Percentiles rank a stretch among this genome's conserved stretches.
Evolutionary conservation across 139 green algal genomes (phyloP).

Genomic region (Marvania coccoides): DNA sequence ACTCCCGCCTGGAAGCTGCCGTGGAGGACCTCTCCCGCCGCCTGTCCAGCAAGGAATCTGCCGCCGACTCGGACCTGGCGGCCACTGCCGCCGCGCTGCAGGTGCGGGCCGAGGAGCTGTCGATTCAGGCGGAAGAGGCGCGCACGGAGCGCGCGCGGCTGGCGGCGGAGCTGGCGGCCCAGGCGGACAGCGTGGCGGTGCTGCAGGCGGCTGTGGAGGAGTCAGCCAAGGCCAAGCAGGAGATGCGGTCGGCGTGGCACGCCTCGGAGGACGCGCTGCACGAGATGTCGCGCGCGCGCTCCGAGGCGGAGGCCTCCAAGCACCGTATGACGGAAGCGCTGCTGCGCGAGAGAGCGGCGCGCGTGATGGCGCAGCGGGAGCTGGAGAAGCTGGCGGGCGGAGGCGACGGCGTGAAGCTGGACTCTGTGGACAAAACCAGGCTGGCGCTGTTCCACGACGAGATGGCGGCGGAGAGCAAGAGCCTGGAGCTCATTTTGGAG

Average conservation of each 20-base stretch:
- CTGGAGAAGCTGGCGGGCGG: background rate
- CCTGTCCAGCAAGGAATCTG: background rate
- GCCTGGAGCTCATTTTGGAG: slow-evolving; percentile 11
- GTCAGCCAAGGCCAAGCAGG: slow-evolving; percentile 1
- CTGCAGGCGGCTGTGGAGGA: background rate
- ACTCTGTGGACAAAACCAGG: background rate
- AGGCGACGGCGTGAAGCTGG: background rate
- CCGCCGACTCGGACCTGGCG: background rate
- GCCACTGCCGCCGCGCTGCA: background rate
- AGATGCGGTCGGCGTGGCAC: slow-evolving; percentile 1
- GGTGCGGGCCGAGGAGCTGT: background rate
- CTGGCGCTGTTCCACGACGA: slow-evolving; percentile 14
- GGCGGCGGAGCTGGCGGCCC: background rate
- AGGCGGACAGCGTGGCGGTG: background rate
- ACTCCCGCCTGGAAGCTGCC: background rate
- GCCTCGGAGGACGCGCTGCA: slow-evolving; percentile 4
- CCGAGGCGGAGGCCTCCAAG: background rate
- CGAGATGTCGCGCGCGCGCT: slow-evolving; percentile 8
- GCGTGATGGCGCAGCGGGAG: slow-evolving; percentile 24
- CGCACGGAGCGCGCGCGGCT: background rate
- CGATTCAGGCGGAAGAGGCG: background rate
- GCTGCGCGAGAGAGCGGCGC: slow-evolving; percentile 8
- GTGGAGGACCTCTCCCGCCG: background rate
- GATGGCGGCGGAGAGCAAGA: slow-evolving; percentile 1
- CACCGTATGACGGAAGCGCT: slow-evolving; percentile 6